A percentile compares a stretch with the other conserved stretches of the same genome.
Evolutionary conservation across 1,284 basidiomycete genomes (phyloP).

Genomic region (Puccinia horiana): DNA sequence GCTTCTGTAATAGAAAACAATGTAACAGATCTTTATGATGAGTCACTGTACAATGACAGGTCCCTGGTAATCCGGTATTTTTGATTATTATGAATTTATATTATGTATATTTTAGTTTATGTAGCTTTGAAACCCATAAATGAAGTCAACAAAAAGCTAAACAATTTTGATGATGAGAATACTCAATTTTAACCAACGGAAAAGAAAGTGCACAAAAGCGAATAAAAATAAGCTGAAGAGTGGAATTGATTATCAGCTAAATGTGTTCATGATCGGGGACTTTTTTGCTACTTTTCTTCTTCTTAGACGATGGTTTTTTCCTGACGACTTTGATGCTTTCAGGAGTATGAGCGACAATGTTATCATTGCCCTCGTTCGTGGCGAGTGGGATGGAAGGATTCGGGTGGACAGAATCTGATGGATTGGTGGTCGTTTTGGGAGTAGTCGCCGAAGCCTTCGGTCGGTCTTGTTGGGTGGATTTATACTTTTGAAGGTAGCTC

Average conservation of each 20-base stretch:
- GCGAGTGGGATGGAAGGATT: background rate
- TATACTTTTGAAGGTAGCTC: constrained; percentile 56
- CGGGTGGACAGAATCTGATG: background rate
- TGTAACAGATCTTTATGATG: no score
- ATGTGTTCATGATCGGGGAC: background rate
- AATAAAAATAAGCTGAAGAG: background rate
- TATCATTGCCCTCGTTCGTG: background rate
- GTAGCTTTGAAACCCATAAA: no score
- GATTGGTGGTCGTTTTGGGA: constrained; percentile 6
- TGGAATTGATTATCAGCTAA: background rate
- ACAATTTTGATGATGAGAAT: no score
- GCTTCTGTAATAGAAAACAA: no score
- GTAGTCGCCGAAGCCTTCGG: background rate
- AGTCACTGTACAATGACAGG: no score
- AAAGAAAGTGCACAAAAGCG: background rate
- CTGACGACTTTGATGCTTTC: constrained; percentile 38
- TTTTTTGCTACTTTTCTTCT: constrained; percentile 19
- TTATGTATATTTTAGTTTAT: no score
- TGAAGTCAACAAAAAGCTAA: no score
- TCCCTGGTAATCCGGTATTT: no score
- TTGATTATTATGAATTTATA: no score
- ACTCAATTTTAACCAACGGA: no score
- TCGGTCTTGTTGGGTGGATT: background rate
- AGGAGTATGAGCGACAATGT: constrained; percentile 16
- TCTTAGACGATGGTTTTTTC: constrained; percentile 32